Conservation (phyloP, 2,329 filamentous ascomycete species). For the Ophiobolus disseminans region DNA sequence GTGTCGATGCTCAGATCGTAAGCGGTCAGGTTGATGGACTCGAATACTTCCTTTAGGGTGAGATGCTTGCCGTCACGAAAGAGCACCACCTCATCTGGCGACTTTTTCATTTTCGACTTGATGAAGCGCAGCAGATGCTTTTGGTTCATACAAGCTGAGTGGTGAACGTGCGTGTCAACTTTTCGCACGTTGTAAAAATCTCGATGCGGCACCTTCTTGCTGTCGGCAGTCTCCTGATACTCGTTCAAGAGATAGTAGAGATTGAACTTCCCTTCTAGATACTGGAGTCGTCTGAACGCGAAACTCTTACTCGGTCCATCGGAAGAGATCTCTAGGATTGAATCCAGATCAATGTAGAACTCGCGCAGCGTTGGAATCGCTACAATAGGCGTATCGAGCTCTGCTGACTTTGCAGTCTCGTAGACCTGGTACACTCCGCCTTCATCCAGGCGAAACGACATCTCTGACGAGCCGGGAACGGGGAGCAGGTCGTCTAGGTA, state of each 20-base stretch:
- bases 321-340: constrained; percentile 85
- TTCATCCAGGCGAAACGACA: constrained; percentile 80
- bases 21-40: constrained; percentile 95
- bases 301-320: constrained; percentile 98
- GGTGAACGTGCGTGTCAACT: constrained; percentile 98
- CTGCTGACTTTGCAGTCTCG: constrained; percentile 68
- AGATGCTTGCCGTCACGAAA: constrained; percentile 91
- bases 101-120: constrained; percentile 99
- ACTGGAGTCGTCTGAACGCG: constrained; percentile 91
- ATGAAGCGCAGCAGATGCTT: constrained; percentile 98
- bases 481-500: constrained; percentile 78
- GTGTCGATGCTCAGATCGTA: constrained; percentile 99
- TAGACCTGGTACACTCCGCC: constrained; percentile 94
- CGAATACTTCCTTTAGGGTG: constrained; percentile 90
- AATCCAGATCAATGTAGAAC: constrained; percentile 93
- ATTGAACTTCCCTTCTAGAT: constrained; percentile 96
- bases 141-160: constrained; percentile 99
- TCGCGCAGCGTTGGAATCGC: constrained; percentile 91
- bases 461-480: constrained; percentile 72
- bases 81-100: constrained; percentile 89
- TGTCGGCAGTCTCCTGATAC: constrained; percentile 97
- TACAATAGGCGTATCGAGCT: constrained; percentile 73
- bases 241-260: constrained; percentile 92
- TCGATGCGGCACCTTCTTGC: constrained; percentile 94
- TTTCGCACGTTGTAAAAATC: constrained; percentile 99